Evolutionary conservation across 2,329 filamentous ascomycete genomes (phyloP), one percentile per base, ranked within the genome.

Genomic region (Didymella keratinophila): DNA sequence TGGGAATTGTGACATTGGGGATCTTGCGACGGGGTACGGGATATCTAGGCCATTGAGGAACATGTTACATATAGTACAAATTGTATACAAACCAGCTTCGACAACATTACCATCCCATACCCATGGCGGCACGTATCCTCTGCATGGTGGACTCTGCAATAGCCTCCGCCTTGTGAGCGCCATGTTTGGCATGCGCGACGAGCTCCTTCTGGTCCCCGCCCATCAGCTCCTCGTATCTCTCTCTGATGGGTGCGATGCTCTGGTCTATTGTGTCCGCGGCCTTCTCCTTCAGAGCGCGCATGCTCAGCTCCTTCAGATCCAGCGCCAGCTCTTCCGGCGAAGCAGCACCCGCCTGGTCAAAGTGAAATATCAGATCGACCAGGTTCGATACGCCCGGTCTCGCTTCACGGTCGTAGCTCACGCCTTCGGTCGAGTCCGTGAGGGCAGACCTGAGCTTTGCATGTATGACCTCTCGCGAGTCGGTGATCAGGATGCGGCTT

Each of bases 331-430:
- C 80, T 27, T 81, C 72, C 2, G 69, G 67, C 11, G 81, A 71
- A 1, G 68, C 61, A 25, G 77, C 74, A 5, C 72, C 71, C 46
- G 43, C 67, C 4, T 73, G 65, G 52, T 88, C 85, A 66, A 94
- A 86, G 61, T 91, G 86, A 23, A 87, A 87, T n/a, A 94, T 78
- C 16, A 99, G 85, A 56, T 92, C 87, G 1, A 99, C 78, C 12
- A 99, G 81, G 73, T 98, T 99, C 11, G 93, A 88, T 3, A 99
- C 90, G 0, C 93, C 95, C 0, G 94, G 94, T 23, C 95, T 83
- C 0, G 66, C 70, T 0, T 75, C 70, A 0, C 87, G 87, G 63
- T 97, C 88, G 74, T 95, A 97, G 0, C 86, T 87, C 39, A 97
- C 86, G 1, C 78, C 77, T 2, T 85, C 82, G 0, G 84, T 73